These are phyloP conservation scores for Gentiana straminea DNA, from an alignment of 257 asterid species.

Conservation along the genomic window DNA sequence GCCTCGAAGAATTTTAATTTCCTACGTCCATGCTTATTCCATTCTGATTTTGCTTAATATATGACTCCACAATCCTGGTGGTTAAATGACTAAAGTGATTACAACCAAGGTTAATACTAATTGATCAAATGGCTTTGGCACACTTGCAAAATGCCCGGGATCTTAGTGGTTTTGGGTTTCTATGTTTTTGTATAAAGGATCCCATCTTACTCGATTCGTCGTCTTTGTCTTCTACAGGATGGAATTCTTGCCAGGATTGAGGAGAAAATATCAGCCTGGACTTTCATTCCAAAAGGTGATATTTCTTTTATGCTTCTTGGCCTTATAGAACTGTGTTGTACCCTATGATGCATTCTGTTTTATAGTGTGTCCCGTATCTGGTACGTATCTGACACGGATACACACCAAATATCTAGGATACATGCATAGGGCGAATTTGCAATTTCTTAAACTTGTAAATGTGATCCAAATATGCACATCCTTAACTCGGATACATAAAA, in stretches of 20 bases:
- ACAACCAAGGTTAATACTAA: not conserved
- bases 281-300: slow-evolving; percentile 73
- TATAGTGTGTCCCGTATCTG: too few relatives aligned
- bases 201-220: slow-evolving; percentile 3
- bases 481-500: too few relatives aligned
- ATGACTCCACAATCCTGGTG: not conserved
- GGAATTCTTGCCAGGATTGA: slow-evolving; percentile 47
- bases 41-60: too few relatives aligned
- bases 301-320: slow-evolving; percentile 3
- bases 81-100: not conserved
- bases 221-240: slow-evolving; percentile 35
- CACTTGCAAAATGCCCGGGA: not conserved
- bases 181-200: not conserved
- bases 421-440: too few relatives aligned
- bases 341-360: not conserved
- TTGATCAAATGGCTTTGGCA: not conserved
- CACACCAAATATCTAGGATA: too few relatives aligned
- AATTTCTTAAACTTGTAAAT: too few relatives aligned
- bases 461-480: too few relatives aligned
- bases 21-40: too few relatives aligned
- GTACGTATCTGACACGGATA: too few relatives aligned
- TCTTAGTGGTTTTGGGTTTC: slow-evolving; percentile 1
- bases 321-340: slow-evolving; percentile 5
- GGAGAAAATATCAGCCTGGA: slow-evolving; percentile 84
- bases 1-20: too few relatives aligned